phyloP scores from a whole-genome alignment of 139 green algal species.

The Ostreobium quekettii region DNA sequence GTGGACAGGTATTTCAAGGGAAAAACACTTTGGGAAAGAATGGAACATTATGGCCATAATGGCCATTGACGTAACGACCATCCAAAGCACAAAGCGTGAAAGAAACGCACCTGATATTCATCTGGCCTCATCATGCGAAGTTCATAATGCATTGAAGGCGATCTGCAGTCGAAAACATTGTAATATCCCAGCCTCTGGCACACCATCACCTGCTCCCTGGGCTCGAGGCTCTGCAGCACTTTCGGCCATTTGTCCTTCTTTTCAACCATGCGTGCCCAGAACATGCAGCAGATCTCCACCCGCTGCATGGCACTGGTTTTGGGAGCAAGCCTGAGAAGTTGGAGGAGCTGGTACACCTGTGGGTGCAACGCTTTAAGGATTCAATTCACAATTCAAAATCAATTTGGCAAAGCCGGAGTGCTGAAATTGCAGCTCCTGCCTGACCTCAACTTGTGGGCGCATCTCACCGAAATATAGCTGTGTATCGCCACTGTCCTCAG shows the following conservation, averaged over 20 bases:
- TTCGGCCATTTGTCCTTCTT: not conserved
- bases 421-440: too few relatives aligned
- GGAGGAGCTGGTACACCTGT: conserved; percentile 4
- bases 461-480: not conserved
- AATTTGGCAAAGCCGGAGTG: not conserved
- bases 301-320: not conserved
- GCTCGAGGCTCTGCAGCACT: not conserved
- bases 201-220: not conserved
- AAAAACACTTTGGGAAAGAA: too few relatives aligned
- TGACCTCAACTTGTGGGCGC: too few relatives aligned
- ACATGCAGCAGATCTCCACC: conserved; percentile 9
- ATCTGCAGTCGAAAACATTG: conserved; percentile 5
- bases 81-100: too few relatives aligned
- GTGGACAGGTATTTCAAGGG: too few relatives aligned
- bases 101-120: conserved; percentile 17
- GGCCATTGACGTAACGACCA: too few relatives aligned
- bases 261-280: conserved; percentile 15
- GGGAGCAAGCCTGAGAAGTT: not conserved
- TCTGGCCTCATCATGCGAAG: conserved; percentile 10
- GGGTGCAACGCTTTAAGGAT: too few relatives aligned
- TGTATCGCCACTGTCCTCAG: conserved; percentile 5
- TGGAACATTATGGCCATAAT: too few relatives aligned
- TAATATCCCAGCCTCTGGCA: conserved; percentile 12
- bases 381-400: too few relatives aligned
- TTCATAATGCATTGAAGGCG: conserved; percentile 14